Base-by-base conservation (phyloP, 306 rosid genomes). In the Corylus avellana region DNA sequence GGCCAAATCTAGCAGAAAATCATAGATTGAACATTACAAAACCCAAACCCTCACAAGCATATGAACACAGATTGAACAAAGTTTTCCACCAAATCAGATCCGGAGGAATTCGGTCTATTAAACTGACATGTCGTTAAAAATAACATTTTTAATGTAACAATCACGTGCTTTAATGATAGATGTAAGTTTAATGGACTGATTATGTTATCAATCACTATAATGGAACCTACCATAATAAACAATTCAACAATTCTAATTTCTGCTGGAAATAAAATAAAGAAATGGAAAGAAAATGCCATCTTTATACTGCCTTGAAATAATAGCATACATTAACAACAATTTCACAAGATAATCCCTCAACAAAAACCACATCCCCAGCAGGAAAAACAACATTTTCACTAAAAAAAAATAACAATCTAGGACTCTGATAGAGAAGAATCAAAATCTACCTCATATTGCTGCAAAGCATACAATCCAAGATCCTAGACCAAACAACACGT, bases 401-500 rank as follows among this genome's bases (percentile, higher is more conserved):
- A 54, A 58, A 47, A 10, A 54, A 53, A 12, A 17, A 68, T 46
- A 14, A 17, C 17, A 58, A 16, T 46, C 56, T 57, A 67, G 16
- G 49, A 7, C 10, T 81, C 39, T 47, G 74, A 29, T 66, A 37
- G 53, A 53, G 29, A 72, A 42, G n/a, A 37, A 17, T 55, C 64
- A 35, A 62, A 74, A 61, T 63, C 87, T 93, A 86, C 92, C 96
- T 89, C 47, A 86, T 85, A 83, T 67, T 86, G 89, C 92, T 86
- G 87, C 94, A 87, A 54, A 91, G 88, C 39, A 93, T n/a, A 35
- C 88, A 75, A 73, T 91, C 87, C 89, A 90, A 62, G 61, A 90
- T 55, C 87, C 96, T 88, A 7, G 84, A 70, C 97, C 98, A 92
- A 67, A 84, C 85, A 46, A 73, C 78, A 22, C 96, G 86, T 48